Evolutionary conservation across 306 rosid genomes (phyloP), one percentile per base, ranked within the genome.

Genomic region (Pachyrhizus erosus): DNA sequence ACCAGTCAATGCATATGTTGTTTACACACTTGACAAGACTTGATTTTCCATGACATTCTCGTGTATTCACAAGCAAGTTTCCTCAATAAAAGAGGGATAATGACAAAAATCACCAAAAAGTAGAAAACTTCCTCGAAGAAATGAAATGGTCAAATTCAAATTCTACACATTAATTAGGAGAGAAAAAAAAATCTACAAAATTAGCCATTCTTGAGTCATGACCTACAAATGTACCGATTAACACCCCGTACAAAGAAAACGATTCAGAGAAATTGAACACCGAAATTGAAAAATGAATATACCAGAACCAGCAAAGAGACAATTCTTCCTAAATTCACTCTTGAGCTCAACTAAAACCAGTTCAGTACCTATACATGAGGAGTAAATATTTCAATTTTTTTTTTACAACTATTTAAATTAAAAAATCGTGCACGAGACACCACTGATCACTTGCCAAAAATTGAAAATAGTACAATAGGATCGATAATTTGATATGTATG

Each of bases 121-220:
- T 17, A 37, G 27, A 11, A 31, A 65, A 24, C 8, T 73, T 62
- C 29, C 23, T 18, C 51, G 31, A 15, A 33, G 9, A 37, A 13
- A 45, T 34, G 52, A 27, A 68, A n/a, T 15, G 6, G 81, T 84
- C 89, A 82, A 58, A 75, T 80, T 68, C 67, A 34, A 57, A 62
- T n/a, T 18, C 51, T 0, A n/a, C 79, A 75, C 84, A 67, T 26
- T 20, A 17, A 57, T 73, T 6, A 9, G 8, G 23, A n/a, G 11
- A 33, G 9, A 9, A 55, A 29, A 10, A 69, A 69, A 21, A 1
- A 37, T 21, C 27, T 62, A 26, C 8, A 6, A 24, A 55, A 34
- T 17, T 18, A 15, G 9, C 61, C 13, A 77, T n/a, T 24, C 51
- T 78, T 72, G n/a, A n/a, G n/a, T n/a, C n/a, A n/a, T n/a, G 42